phyloP scores from a whole-genome alignment of 495 filamentous ascomycete genomes.

The Lophiostoma macrostomum region DNA sequence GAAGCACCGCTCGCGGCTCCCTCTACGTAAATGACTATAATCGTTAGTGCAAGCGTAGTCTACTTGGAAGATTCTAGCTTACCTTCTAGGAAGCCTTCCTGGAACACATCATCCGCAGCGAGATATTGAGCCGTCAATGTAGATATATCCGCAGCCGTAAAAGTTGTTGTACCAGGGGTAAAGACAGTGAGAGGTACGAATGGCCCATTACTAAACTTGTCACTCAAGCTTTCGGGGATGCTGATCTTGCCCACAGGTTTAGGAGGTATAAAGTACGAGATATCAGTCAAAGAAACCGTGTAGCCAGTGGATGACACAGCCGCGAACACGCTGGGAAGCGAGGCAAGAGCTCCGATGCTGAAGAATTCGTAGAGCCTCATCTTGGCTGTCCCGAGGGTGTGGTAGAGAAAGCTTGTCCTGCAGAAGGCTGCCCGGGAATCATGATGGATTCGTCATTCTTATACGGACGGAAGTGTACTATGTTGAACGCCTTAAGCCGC shows the following conservation, averaged over 20 bases:
- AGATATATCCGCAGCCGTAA: slow-evolving; percentile 11
- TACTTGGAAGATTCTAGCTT: slow-evolving; percentile 1
- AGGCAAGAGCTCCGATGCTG: not conserved
- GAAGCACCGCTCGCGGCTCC: not conserved
- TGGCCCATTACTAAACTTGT: slow-evolving; percentile 7
- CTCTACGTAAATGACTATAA: slow-evolving; percentile 4
- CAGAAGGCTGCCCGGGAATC: too few species aligned
- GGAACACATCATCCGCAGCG: slow-evolving; percentile 36
- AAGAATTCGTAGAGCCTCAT: too few species aligned
- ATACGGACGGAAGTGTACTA: too few species aligned
- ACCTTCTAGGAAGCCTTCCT: slow-evolving; percentile 36
- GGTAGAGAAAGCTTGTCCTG: too few species aligned
- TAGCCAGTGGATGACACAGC: slow-evolving; percentile 32
- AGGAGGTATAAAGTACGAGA: slow-evolving; percentile 35
- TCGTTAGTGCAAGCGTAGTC: not conserved
- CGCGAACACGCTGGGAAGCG: not conserved
- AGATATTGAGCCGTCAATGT: slow-evolving; percentile 5
- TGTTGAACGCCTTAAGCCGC: too few species aligned
- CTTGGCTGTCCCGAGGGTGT: too few species aligned
- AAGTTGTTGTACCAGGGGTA: slow-evolving; percentile 20
- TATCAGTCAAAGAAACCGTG: slow-evolving; percentile 33
- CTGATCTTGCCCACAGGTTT: slow-evolving; percentile 23
- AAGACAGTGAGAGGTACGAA: slow-evolving; percentile 37
- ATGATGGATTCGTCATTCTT: too few species aligned
- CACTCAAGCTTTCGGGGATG: slow-evolving; percentile 4